phyloP scores from a whole-genome alignment of 176 grass and related monocot species.

The Carex pumila region DNA sequence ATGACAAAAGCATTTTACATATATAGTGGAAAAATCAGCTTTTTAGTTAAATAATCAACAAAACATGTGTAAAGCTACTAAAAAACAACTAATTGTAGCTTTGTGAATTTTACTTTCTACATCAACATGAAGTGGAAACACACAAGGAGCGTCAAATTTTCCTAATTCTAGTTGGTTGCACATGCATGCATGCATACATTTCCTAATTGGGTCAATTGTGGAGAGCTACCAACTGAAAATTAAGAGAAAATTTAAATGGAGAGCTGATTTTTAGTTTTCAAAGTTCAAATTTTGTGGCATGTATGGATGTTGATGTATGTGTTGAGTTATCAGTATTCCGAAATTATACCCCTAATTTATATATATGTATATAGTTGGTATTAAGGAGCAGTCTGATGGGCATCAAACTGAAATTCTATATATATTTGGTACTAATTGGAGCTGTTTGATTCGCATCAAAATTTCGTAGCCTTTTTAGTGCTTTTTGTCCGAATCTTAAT shows the following conservation, averaged over 20 bases:
- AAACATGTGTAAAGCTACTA: not conserved
- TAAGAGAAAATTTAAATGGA: not conserved
- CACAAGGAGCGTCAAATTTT: not conserved
- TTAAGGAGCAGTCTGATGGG: no score
- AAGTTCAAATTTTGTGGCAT: not conserved
- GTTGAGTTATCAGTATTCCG: no score
- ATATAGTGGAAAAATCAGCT: not conserved
- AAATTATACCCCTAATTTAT: no score
- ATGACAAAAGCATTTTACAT: not conserved
- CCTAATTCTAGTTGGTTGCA: not conserved
- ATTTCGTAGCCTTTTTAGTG: no score
- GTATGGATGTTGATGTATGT: not conserved
- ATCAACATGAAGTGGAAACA: not conserved
- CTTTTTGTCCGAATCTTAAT: no score
- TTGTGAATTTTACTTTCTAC: not conserved
- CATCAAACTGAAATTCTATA: no score
- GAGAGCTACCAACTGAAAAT: not conserved
- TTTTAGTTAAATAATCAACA: not conserved
- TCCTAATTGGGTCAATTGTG: not conserved
- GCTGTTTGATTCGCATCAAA: no score
- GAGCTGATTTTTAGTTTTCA: not conserved
- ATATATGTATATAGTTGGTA: no score
- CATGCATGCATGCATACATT: not conserved
- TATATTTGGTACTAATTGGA: no score
- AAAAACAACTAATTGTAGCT: not conserved